Evolutionary conservation across 1,139 yeast genomes (phyloP), one percentile per base, ranked within the genome.

Genomic region (Yamadazyma jaroonii): DNA sequence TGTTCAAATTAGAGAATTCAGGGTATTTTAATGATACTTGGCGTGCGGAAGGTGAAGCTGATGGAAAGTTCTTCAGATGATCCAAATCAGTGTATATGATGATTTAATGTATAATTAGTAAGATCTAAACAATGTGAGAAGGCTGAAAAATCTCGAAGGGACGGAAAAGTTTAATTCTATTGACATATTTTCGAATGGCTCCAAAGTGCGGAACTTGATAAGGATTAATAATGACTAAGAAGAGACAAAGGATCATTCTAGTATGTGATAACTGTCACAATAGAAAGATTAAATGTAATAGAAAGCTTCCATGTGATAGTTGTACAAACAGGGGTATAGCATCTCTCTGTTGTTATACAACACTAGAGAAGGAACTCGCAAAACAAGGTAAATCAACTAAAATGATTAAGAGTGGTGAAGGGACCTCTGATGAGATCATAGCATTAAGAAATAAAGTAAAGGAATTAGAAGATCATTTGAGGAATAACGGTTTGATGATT

Each of bases 1-100:
- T 85, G 37, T 83, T 80, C 50, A 77, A 77, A 45, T 47, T 71
- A 32, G 95, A 88, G 50, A 77, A 74, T 38, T 81, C 84, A n/a
- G 78, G 84, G 3, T 78, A 83, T 2, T 68, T 78, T 15, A 72
- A 73, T 9, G 77, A 79, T 14, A 61, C 67, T 32, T 84, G 90
- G 87, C 66, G 89, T 42, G 60, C 72, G n/a, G 87, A 83, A 53
- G 95, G 95, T 1, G 36, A 37, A 12, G 38, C 38, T 21, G 38
- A 35, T 27, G 38, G 38, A 5, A 35, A 35, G 14, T 31, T 31
- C 9, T 35, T 30, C 22, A 27, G 38, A 17, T 35, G 13, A 25
- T 2, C 8, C 9, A 30, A 9, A 25, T 17, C 4, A 17, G 20
- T 17, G 20, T 17, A 17, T 17, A 17, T 17, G 20, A 17, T 17